Evolutionary conservation across 129 eudicot genomes (phyloP).

Genomic region (Centaurea solstitialis): DNA sequence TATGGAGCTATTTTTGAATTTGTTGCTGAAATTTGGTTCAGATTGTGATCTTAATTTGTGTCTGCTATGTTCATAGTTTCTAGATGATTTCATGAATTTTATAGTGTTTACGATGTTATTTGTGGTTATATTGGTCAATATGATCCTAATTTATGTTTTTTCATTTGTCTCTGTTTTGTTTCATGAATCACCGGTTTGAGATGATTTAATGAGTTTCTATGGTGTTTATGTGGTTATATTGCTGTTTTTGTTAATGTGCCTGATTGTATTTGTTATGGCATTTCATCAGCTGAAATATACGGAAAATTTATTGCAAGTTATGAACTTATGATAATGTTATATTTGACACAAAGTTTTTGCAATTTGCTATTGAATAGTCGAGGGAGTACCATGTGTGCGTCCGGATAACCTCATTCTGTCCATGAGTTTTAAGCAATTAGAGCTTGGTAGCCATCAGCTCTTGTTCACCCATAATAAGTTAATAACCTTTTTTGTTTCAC

Average conservation of each 20-base stretch:
- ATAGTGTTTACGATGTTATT: no score
- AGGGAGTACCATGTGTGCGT: background rate
- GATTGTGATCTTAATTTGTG: no score
- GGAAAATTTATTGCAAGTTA: background rate
- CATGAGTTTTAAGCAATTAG: constrained; percentile 7
- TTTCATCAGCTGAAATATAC: background rate
- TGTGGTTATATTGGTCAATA: background rate
- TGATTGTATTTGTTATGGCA: background rate
- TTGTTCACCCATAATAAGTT: background rate
- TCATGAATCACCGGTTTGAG: background rate
- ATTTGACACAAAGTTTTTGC: background rate
- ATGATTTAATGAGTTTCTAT: background rate
- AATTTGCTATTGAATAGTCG: no score
- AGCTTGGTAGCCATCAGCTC: background rate
- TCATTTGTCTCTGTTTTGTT: background rate
- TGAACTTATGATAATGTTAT: background rate
- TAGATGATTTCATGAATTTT: no score
- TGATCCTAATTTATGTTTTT: background rate
- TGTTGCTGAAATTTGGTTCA: no score
- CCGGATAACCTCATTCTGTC: background rate
- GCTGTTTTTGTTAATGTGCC: background rate
- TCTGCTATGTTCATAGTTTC: no score
- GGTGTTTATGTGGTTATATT: background rate
- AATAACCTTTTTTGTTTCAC: background rate
- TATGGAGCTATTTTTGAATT: no score